A percentile compares a stretch with the other conserved stretches of the same genome.
Evolutionary conservation across 371 early-diverging fungal genomes (phyloP).

Genomic region (Mucor racemosus): DNA sequence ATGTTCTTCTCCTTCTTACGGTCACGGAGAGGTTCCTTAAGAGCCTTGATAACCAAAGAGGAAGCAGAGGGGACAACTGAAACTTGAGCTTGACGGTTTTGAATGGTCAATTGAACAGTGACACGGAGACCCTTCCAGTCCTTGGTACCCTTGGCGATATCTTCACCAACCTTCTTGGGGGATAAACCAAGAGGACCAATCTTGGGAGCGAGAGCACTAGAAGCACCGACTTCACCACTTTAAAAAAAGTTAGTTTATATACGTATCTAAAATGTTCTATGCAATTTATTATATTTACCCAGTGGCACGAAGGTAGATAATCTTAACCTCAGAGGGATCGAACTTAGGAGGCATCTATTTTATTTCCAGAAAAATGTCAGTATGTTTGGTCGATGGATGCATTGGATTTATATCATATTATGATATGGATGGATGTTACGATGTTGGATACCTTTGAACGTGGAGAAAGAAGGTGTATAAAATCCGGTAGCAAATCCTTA

Average conservation of each 20-base stretch:
- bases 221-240: slow-evolving; percentile 86
- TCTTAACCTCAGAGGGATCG: slow-evolving; percentile 90
- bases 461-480: slow-evolving; percentile 34
- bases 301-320: slow-evolving; percentile 93
- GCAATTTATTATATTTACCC: slow-evolving; percentile 55
- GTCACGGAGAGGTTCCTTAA: slow-evolving; percentile 99
- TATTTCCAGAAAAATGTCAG: slow-evolving; percentile 44
- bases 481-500: neutral
- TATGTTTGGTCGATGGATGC: slow-evolving; percentile 26
- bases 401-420: slow-evolving; percentile 7
- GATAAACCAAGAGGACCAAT: slow-evolving; percentile 99
- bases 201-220: slow-evolving; percentile 98
- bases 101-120: slow-evolving; percentile 97
- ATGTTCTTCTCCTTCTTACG: slow-evolving; percentile 99
- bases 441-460: slow-evolving; percentile 30
- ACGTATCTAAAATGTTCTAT: neutral
- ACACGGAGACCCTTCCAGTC: slow-evolving; percentile 98
- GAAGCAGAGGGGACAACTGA: slow-evolving; percentile 98
- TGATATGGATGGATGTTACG: slow-evolving; percentile 19
- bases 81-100: slow-evolving; percentile 99
- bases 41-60: slow-evolving; percentile 97
- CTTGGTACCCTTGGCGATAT: slow-evolving; percentile 94
- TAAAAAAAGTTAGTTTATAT: neutral
- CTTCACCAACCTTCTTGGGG: slow-evolving; percentile 99
- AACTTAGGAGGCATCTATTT: slow-evolving; percentile 78